phyloP scores from a whole-genome alignment of 2,329 filamentous ascomycete species.

The Claviceps fusiformis region DNA sequence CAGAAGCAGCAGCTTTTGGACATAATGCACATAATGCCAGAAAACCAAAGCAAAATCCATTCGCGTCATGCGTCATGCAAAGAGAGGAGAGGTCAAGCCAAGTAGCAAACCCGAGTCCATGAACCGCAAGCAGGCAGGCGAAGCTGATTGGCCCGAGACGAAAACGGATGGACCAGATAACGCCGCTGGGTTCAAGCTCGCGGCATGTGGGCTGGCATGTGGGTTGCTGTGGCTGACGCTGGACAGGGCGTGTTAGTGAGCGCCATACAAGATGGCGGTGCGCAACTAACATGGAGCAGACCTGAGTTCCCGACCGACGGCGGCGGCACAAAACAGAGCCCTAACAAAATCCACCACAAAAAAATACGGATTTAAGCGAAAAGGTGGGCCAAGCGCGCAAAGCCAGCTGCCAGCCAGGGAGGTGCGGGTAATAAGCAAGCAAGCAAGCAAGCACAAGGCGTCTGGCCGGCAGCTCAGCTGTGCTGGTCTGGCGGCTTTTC shows the following conservation, averaged over 20 bases:
- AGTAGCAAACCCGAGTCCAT: background rate
- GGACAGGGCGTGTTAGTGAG: background rate
- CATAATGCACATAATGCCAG: too few species aligned
- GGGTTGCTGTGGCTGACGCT: background rate
- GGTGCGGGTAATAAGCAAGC: background rate
- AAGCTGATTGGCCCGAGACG: background rate
- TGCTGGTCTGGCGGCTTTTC: too few species aligned
- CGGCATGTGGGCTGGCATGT: background rate
- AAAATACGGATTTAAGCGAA: slow-evolving; percentile 13
- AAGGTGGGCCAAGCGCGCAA: slow-evolving; percentile 3
- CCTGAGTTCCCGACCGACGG: background rate
- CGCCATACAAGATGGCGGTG: background rate
- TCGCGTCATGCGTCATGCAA: too few species aligned
- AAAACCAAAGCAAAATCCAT: background rate
- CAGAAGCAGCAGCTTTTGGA: too few species aligned
- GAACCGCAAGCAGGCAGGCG: background rate
- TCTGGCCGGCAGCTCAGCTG: background rate
- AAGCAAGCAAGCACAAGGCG: background rate
- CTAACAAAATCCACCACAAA: slow-evolving; percentile 14
- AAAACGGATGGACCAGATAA: background rate
- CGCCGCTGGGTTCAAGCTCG: background rate
- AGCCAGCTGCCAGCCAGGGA: background rate
- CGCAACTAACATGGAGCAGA: background rate
- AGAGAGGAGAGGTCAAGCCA: too few species aligned
- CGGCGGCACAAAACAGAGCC: slow-evolving; percentile 8